Evolutionary conservation across 345 rosid species (phyloP), one percentile per base, ranked within the genome.

Genomic region (Acer saccharum): DNA sequence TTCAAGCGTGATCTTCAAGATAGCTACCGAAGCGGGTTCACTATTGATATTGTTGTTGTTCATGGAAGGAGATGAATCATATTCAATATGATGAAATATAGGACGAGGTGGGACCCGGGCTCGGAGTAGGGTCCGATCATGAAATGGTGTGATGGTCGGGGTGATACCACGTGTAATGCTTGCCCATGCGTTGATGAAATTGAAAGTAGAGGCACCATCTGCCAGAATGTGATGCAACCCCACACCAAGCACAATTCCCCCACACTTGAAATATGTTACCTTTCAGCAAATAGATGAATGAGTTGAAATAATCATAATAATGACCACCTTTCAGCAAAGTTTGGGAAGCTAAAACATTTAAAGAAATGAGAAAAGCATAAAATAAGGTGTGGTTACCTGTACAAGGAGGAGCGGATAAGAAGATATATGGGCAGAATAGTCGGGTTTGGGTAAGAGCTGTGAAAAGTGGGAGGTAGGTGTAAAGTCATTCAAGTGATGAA

Each of bases 231-330:
- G 88, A 46, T 83, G 83, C 10, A 75, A 6, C 12, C 72, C 67
- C 1, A 77, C 46, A 0, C 86, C 87, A 1, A 83, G 54, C 48
- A 77, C 60, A 8, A 71, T 79, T 2, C 82, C 82, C 21, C 88
- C 90, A 43, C 85, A 79, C 52, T 68, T 72, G 75, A 84, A 82
- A 3, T 3, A 57, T 0, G 87, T 87, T 8, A 82, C 74, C 86
- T 48, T 48, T 10, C 54, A 48, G 0, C 14, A 48, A 41, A 41
- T 41, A 41, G 0, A 29, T 29, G 32, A 3, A 29, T 25, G 27
- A 29, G 32, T 29, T 29, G 2, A 2, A 29, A 29, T 29, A 29
- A 29, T 29, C 32, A 29, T 29, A 2, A 29, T 29, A 29, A 29
- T 29, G 32, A 29, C 32, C 32, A 29, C 32, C 32, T 29, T 29